A percentile compares a stretch with the other conserved stretches of the same genome.
Evolutionary conservation across 2,329 filamentous ascomycete species (phyloP).

Genomic region (Fusarium cyanostomum): DNA sequence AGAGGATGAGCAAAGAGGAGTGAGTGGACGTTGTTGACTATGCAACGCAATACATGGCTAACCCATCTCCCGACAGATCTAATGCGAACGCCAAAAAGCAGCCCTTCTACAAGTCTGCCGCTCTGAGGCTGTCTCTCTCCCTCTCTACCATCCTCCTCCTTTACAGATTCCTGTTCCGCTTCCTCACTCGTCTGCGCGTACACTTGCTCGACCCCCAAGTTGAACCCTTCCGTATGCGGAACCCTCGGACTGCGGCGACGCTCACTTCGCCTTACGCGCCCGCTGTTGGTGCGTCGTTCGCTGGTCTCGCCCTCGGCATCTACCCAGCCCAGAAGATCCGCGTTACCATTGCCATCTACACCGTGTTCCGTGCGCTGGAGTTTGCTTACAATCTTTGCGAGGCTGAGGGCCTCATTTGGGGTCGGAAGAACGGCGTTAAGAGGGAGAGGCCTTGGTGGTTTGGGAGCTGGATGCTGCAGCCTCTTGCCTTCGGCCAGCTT

Average conservation of each 20-base stretch:
- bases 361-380: conserved; percentile 82
- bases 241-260: conserved; percentile 77
- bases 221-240: conserved; percentile 81
- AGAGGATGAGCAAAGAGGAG: conserved; percentile 58
- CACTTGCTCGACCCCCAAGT: conserved; percentile 85
- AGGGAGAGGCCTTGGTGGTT: conserved; percentile 81
- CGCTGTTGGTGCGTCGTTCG: conserved; percentile 88
- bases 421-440: conserved; percentile 61
- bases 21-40: conserved; percentile 45
- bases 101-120: conserved; percentile 70
- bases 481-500: conserved; percentile 78
- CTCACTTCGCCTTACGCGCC: conserved; percentile 87
- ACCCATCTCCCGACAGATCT: conserved; percentile 30
- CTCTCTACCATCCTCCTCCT: conserved; percentile 87
- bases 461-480: conserved; percentile 84
- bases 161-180: conserved; percentile 89
- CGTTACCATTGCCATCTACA: conserved; percentile 82
- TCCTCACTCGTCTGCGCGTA: conserved; percentile 81
- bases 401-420: conserved; percentile 74
- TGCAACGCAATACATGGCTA: background rate
- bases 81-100: conserved; percentile 54
- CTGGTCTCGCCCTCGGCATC: conserved; percentile 83
- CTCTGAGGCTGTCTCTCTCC: conserved; percentile 81
- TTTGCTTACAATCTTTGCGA: conserved; percentile 87
- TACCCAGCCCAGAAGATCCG: conserved; percentile 74